phyloP scores from a whole-genome alignment of 768 basidiomycete species.

The Nevesoporus exiguus region DNA sequence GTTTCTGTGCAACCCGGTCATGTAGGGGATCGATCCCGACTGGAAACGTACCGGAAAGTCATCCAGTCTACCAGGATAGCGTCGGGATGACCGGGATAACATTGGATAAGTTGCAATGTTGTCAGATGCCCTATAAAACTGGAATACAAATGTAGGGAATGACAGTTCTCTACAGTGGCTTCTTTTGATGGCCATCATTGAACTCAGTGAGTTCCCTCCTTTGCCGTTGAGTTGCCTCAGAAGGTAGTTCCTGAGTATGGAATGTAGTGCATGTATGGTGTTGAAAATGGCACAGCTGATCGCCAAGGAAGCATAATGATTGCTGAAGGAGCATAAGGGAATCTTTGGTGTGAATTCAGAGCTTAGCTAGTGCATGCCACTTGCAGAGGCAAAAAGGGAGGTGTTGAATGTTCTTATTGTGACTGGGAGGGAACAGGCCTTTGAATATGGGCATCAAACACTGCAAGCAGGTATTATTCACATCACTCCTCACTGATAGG shows the following conservation, averaged over 20 bases:
- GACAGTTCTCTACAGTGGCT: too few relatives aligned
- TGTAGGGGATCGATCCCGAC: too few relatives aligned
- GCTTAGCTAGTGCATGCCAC: slow-evolving; percentile 1
- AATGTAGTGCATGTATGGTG: background rate
- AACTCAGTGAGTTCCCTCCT: background rate
- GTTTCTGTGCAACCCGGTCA: too few relatives aligned
- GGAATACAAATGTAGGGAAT: too few relatives aligned
- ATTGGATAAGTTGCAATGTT: too few relatives aligned
- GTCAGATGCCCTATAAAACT: too few relatives aligned
- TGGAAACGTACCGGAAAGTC: too few relatives aligned
- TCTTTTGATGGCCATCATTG: background rate
- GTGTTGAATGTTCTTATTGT: background rate
- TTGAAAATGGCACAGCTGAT: background rate
- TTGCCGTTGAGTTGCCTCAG: background rate
- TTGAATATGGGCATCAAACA: background rate
- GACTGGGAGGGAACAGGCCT: background rate
- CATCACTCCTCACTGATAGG: background rate
- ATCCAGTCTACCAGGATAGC: too few relatives aligned
- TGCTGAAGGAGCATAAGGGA: background rate
- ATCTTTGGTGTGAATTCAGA: background rate
- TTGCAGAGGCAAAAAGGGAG: background rate
- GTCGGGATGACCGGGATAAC: too few relatives aligned
- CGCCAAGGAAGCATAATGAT: background rate
- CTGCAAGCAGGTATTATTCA: background rate
- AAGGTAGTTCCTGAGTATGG: background rate